Conservation (phyloP, 2,329 filamentous ascomycete genomes). For the Sordariomycetes sp. region DNA sequence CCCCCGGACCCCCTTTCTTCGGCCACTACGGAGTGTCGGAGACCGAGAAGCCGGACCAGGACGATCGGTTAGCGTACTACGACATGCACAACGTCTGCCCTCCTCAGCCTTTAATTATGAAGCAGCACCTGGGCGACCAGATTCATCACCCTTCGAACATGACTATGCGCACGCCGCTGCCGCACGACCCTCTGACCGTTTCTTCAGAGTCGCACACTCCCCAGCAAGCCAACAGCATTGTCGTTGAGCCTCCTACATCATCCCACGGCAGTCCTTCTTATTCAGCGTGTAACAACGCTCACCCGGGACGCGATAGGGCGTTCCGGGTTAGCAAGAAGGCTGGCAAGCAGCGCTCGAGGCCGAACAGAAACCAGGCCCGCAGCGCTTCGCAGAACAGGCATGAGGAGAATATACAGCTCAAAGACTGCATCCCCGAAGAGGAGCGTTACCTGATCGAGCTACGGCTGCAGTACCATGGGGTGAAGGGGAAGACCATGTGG, state of each 20-base stretch:
- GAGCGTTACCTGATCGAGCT: constrained; percentile 35
- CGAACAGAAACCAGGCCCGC: background rate
- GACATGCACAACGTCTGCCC: constrained; percentile 8
- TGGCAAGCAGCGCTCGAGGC: background rate
- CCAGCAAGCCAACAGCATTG: background rate
- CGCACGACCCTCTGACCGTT: background rate
- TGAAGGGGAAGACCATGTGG: constrained; percentile 47
- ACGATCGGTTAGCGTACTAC: constrained; percentile 12
- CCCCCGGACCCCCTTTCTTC: constrained; percentile 19
- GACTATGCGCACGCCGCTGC: constrained; percentile 2
- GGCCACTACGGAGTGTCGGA: constrained; percentile 16
- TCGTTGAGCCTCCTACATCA: background rate
- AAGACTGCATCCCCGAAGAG: constrained; percentile 29
- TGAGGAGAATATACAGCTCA: constrained; percentile 21
- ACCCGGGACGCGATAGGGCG: background rate
- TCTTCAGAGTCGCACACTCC: background rate
- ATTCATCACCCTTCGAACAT: constrained; percentile 1
- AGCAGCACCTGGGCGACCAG: background rate
- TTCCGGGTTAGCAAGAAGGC: background rate
- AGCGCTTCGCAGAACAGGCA: background rate
- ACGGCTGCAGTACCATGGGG: constrained; percentile 27
- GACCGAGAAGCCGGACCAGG: constrained; percentile 13
- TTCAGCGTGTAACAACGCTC: background rate
- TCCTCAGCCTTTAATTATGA: constrained; percentile 6
- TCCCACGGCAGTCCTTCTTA: background rate